Base-by-base conservation (phyloP, 768 basidiomycete species). In the Cystofilobasidium capitatum region DNA sequence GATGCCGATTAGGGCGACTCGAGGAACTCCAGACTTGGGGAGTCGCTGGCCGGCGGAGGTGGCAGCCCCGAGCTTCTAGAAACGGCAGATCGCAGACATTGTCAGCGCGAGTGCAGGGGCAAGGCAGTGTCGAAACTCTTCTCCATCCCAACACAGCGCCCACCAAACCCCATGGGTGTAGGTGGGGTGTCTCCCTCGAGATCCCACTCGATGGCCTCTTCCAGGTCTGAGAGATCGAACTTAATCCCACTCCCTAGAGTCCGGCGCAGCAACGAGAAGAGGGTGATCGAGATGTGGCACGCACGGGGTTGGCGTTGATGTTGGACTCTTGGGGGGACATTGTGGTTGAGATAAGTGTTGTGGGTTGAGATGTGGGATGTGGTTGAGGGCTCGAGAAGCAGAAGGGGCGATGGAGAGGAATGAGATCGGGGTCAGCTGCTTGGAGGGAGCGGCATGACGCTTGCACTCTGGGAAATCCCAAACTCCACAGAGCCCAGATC, bases 1-100 rank as follows among this genome's bases (percentile, higher is more conserved):
- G 31, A 66, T 66, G 35, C 57, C n/a, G n/a, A 33, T 45, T 36
- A 66, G 65, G 35, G 57, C 58, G 37, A 66, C 65, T 37, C 65
- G 58, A 51, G 45, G 61, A 20, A 35, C 45, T 14, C 40, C 42
- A 2, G 35, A 58, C 58, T 26, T 58, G 35, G 37, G 58, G 13
- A 58, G 58, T 14, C 35, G 37, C 33, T 36, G 58, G 58, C 16
- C 24, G 58, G 37, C 33, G 2, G 33, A 40, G 58, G 37, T 36
- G 36, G 58, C 16, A 22, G 37, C 36, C 14, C 58, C 33, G 58
- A 36, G 58, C 24, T 14, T 13, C 35, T 40, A n/a, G 36, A 39
- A 20, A 36, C n/a, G 31, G 20, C 2, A 16, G 55, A 10, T 10
- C 55, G 7, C 6, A 39, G 58, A 24, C 20, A n/a, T 14, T 37